These are phyloP conservation scores for Lipomyces chichibuensis DNA, from an alignment of 805 yeast genomes.

Conservation along the genomic window DNA sequence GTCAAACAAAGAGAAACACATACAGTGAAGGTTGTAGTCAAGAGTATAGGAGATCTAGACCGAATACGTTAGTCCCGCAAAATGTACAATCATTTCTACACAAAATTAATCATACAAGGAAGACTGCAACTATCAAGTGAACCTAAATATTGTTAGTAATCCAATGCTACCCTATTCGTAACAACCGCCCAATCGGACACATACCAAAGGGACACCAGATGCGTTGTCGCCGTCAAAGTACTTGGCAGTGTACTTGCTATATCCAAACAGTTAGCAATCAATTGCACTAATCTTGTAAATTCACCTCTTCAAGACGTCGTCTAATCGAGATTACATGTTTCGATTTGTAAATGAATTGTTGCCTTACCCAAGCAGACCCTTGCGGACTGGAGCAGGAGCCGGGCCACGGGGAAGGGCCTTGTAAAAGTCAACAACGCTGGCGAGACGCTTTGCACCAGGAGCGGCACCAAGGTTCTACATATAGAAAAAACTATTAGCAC, in stretches of 20 bases:
- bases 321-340: neutral
- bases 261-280: neutral
- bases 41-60: conserved; percentile 76
- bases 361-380: conserved; percentile 38
- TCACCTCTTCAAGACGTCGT: neutral
- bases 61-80: conserved; percentile 47
- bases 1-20: neutral
- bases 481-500: neutral
- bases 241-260: conserved; percentile 67
- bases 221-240: conserved; percentile 84
- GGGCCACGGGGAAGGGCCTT: conserved; percentile 93
- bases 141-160: conserved; percentile 14
- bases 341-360: neutral
- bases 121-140: conserved; percentile 27
- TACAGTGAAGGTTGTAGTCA: conserved; percentile 85
- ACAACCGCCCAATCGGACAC: conserved; percentile 16
- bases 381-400: conserved; percentile 69
- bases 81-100: neutral
- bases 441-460: conserved; percentile 96
- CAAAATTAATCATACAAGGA: conserved; percentile 48
- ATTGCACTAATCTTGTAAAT: neutral
- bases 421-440: conserved; percentile 92
- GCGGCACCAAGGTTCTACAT: conserved; percentile 83
- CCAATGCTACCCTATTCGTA: conserved; percentile 4
- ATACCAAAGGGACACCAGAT: conserved; percentile 70